These are phyloP conservation scores for Amaranthus hypochondriacus DNA, from an alignment of 148 eudicot genomes.

Conservation along the genomic window DNA sequence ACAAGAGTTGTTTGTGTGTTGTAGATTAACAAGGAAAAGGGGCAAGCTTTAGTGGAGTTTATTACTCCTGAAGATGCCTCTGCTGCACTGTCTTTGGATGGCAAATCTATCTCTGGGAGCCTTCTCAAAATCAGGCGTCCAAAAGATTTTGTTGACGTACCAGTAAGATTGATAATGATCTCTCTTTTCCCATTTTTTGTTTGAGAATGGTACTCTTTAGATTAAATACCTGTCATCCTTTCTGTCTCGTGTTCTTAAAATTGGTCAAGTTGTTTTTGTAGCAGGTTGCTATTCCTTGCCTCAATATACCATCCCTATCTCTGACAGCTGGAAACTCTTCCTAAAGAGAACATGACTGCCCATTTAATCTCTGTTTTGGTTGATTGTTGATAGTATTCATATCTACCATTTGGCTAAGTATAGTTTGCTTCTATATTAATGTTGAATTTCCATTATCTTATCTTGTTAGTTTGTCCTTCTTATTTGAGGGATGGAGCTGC, in stretches of 20 bases:
- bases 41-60: conserved; percentile 92
- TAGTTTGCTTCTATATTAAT: not conserved
- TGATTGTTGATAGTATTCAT: not conserved
- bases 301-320: not conserved
- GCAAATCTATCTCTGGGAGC: conserved; percentile 62
- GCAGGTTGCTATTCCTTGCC: not conserved
- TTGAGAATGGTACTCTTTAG: conserved; percentile 7
- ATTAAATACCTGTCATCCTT: not conserved
- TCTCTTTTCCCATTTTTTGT: conserved; percentile 18
- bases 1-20: conserved; percentile 14
- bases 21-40: conserved; percentile 94
- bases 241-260: not conserved
- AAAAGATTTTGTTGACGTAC: conserved; percentile 63
- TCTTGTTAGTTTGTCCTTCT: not conserved
- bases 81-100: conserved; percentile 76
- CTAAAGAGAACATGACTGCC: not conserved
- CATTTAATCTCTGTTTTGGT: not conserved
- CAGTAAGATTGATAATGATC: conserved; percentile 57
- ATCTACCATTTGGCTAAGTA: not conserved
- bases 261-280: not conserved
- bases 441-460: not conserved
- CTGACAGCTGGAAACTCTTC: not conserved
- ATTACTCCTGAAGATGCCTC: conserved; percentile 99
- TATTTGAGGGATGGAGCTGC: not conserved
- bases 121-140: conserved; percentile 89